Evolutionary conservation across 228 moss, liverwort and hornwort species (phyloP), one percentile per base, ranked within the genome.

Genomic region (Sphagnum fallax): DNA sequence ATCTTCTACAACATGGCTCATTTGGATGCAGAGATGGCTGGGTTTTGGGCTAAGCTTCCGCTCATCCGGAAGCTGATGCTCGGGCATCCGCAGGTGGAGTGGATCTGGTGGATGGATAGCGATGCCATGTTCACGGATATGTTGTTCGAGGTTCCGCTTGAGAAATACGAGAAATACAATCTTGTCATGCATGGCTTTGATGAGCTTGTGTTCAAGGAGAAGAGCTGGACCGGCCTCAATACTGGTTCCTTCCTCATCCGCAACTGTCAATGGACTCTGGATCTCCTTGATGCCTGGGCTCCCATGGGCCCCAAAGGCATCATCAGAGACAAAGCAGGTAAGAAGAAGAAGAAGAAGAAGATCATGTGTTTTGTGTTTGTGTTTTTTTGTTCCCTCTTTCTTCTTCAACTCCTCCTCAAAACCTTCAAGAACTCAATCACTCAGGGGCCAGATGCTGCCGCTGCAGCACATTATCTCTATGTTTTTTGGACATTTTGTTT

Each of bases 41-140:
- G 86, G 11, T 86, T 80, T 12, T 86, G 86, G 86, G 78, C 86
- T 4, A 86, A 86, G 75, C 75, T 86, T 0, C 86, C 82, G 6
- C 75, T 82, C 4, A 70, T 82, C 13, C 72, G 82, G 48, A 82
- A 75, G 70, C 71, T 82, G 1, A 70, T 82, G 82, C 51, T 82
- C 63, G 70, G 76, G 9, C 75, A 82, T 59, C 82, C 78, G 47
- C 72, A 72, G 60, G 72, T 82, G 32, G 75, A 82, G 67, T 82
- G 82, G 82, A 82, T 82, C 51, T 82, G 82, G 82, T 82, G 78
- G 82, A 82, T 82, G 82, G 82, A 82, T 59, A 82, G 82, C 6
- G 82, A 82, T 47, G 78, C 82, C 0, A 50, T 82, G 65, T 82
- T 82, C 65, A 82, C 82, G 10, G 82, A 82, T 47, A 82, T 82